phyloP scores from a whole-genome alignment of 495 filamentous ascomycete species.

The Elasticomyces elasticus region DNA sequence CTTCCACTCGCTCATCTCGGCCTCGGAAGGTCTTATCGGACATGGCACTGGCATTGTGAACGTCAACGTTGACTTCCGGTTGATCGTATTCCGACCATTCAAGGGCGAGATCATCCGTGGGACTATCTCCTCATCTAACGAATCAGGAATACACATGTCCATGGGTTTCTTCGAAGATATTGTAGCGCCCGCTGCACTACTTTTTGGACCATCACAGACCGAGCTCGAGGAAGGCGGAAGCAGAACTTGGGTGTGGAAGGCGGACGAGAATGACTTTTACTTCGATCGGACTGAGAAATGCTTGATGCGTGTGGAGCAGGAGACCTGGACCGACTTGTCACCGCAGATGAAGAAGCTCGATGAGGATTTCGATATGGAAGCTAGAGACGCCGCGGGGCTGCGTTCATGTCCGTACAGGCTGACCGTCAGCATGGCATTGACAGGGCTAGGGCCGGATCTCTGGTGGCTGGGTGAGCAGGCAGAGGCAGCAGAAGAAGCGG shows the following conservation, averaged over 20 bases:
- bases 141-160: slow-evolving; percentile 65
- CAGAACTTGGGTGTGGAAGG: slow-evolving; percentile 71
- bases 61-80: slow-evolving; percentile 85
- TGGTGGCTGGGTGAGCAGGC: slow-evolving; percentile 20
- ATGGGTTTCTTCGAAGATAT: slow-evolving; percentile 91
- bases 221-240: slow-evolving; percentile 52
- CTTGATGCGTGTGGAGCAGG: slow-evolving; percentile 68
- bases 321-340: slow-evolving; percentile 81
- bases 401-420: slow-evolving; percentile 7
- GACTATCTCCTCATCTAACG: slow-evolving; percentile 60
- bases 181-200: slow-evolving; percentile 46
- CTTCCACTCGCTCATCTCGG: slow-evolving; percentile 74
- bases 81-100: slow-evolving; percentile 92
- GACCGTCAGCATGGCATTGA: slow-evolving; percentile 14
- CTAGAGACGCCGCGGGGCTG: not conserved
- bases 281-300: slow-evolving; percentile 85
- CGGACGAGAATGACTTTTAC: slow-evolving; percentile 52
- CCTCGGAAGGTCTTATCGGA: slow-evolving; percentile 85
- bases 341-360: slow-evolving; percentile 41
- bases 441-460: slow-evolving; percentile 18
- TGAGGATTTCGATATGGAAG: slow-evolving; percentile 4
- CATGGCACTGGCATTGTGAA: slow-evolving; percentile 83
- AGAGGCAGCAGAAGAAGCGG: not conserved
- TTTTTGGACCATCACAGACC: slow-evolving; percentile 1
- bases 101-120: slow-evolving; percentile 81